Evolutionary conservation across 2,329 filamentous ascomycete species (phyloP).

Genomic region (Chaetothyriales sp.): DNA sequence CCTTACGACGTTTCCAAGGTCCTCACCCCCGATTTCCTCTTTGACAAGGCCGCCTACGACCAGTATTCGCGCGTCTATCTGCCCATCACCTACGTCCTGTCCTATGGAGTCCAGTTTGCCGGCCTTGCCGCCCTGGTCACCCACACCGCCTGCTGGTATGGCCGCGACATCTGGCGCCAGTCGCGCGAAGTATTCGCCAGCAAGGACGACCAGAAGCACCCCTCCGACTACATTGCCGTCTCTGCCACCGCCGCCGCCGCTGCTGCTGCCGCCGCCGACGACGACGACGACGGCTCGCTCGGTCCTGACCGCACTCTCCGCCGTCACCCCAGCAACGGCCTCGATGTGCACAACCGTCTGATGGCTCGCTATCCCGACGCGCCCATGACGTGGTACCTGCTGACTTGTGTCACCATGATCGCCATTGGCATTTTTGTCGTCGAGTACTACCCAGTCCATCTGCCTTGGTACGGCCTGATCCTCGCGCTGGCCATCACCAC

Average conservation of each 20-base stretch:
- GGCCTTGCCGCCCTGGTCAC: constrained; percentile 65
- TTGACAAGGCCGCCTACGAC: constrained; percentile 62
- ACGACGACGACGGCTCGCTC: too few relatives aligned
- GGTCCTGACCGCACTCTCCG: neutral
- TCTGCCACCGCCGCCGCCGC: too few relatives aligned
- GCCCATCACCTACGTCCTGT: constrained; percentile 75
- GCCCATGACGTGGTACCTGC: constrained; percentile 66
- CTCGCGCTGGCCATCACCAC: constrained; percentile 65
- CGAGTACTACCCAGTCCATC: constrained; percentile 68
- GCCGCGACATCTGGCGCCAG: constrained; percentile 65
- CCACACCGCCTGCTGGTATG: constrained; percentile 74
- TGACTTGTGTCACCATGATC: constrained; percentile 62
- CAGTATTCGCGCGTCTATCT: constrained; percentile 75
- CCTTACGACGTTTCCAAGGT: constrained; percentile 73
- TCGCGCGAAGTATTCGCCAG: constrained; percentile 58
- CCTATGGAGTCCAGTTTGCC: constrained; percentile 77
- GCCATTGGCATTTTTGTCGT: constrained; percentile 71
- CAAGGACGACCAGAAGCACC: constrained; percentile 37
- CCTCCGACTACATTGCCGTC: constrained; percentile 42
- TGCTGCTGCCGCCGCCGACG: too few relatives aligned
- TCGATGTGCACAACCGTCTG: constrained; percentile 72
- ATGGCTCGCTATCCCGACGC: constrained; percentile 76
- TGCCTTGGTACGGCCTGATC: constrained; percentile 76
- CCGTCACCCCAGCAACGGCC: constrained; percentile 29
- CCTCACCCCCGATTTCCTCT: constrained; percentile 61